A percentile compares a stretch with the other conserved stretches of the same genome.
phyloP scores from a whole-genome alignment of 2,329 filamentous ascomycete species.

The Colletotrichum eleusines region DNA sequence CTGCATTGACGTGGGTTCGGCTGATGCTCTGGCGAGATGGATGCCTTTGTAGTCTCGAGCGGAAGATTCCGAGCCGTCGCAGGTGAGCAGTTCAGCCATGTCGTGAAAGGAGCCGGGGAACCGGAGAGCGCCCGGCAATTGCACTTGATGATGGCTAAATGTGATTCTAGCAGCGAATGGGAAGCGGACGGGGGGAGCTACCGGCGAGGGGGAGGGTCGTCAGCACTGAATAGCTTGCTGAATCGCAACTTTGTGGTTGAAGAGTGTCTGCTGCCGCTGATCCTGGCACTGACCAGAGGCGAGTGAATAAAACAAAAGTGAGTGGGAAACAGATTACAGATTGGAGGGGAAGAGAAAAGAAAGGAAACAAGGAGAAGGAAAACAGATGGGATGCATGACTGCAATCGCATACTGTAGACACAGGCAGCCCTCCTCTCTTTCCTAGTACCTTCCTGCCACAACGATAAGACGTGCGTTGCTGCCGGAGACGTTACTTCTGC shows the following conservation, averaged over 20 bases:
- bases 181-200: neutral
- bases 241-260: neutral
- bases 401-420: no score
- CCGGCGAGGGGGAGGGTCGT: neutral
- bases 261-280: slow-evolving; percentile 1
- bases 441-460: neutral
- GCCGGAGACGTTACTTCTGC: neutral
- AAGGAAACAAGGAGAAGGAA: neutral
- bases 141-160: neutral
- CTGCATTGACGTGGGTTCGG: neutral
- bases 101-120: slow-evolving; percentile 24
- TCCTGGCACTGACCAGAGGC: neutral
- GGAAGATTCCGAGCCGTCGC: neutral
- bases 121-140: slow-evolving; percentile 27
- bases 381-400: neutral
- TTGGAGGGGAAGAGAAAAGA: neutral
- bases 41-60: neutral
- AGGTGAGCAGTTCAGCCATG: neutral
- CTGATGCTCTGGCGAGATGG: neutral
- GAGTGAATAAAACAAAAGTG: neutral
- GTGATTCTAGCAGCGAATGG: slow-evolving; percentile 2
- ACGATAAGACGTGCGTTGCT: neutral
- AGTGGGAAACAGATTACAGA: neutral
- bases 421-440: no score
- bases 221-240: slow-evolving; percentile 19